These are phyloP conservation scores for Liquidambar formosana DNA, from an alignment of 164 flowering plant genomes.

Conservation along the genomic window DNA sequence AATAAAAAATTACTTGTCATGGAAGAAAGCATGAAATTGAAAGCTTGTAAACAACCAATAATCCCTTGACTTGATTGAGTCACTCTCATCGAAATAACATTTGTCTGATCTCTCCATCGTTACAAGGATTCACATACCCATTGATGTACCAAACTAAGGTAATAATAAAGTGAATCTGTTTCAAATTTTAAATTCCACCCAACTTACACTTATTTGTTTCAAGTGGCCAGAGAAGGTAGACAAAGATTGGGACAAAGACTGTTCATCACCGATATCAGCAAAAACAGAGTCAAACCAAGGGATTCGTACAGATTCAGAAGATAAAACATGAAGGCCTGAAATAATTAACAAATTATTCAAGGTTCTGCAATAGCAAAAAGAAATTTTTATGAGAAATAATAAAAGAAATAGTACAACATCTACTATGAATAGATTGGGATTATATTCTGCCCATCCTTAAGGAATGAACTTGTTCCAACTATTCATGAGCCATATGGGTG, in stretches of 20 bases:
- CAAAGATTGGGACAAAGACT: slow-evolving; percentile 82
- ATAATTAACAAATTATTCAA: slow-evolving; percentile 4
- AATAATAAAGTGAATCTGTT: background rate
- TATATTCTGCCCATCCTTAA: background rate
- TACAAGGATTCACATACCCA: no score
- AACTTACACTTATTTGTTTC: slow-evolving; percentile 83
- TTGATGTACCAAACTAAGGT: no score
- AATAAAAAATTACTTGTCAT: background rate
- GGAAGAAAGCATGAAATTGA: background rate
- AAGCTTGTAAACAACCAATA: background rate
- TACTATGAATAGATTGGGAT: background rate
- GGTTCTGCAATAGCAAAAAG: background rate
- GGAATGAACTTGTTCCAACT: background rate
- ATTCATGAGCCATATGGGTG: background rate
- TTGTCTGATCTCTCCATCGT: no score
- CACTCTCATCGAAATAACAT: no score
- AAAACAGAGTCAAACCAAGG: slow-evolving; percentile 93
- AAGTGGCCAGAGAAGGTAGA: slow-evolving; percentile 97
- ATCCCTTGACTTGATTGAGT: background rate
- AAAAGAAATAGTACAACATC: background rate
- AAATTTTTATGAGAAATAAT: background rate
- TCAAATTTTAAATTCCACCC: background rate
- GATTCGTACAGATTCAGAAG: slow-evolving; percentile 75
- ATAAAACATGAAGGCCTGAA: slow-evolving; percentile 82
- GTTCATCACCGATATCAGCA: slow-evolving; percentile 98